Evolutionary conservation across 192 early-diverging fungal species (phyloP), one percentile per base, ranked within the genome.

Genomic region (Chytriomyces confervae): DNA sequence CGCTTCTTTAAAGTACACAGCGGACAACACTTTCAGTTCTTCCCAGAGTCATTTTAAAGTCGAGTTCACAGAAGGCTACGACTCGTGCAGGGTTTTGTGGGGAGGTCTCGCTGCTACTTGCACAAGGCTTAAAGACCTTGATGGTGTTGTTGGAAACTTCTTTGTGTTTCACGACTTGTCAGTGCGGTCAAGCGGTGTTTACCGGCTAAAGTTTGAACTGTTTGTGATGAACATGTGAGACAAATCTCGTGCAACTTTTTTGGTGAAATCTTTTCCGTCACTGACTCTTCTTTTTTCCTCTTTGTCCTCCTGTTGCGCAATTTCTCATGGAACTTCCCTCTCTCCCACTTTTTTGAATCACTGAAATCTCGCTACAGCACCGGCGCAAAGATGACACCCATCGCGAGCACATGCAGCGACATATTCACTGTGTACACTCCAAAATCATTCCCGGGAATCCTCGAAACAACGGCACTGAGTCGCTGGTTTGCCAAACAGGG

Each of bases 91-190:
- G 27, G 69, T 62, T 10, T 57, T 86, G 24, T 61, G 79, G 6
- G 85, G 85, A 29, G 75, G 61, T 20, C 60, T 77, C 5, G 73
- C 76, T 16, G 63, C 67, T 27, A 43, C 66, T 13, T 51, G 64
- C n/a, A 27, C 50, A 16, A 5, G 49, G 11, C 50, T 86, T 10
- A 8, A 64, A 24, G 81, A 86, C 66, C 23, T 77, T 1, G 75
- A 83, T 23, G 80, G 75, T 6, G 68, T 60, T 10, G 72, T 81
- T 16, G 84, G 81, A 7, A 27, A 77, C 18, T 87, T 83, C 74
- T 88, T 85, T 74, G 82, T 87, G 36, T 87, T 87, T 66, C 77
- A 75, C 61, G 86, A 87, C 49, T 50, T 87, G 8, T 72, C 75
- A 18, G 78, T 87, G 29, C 80, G 86, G 23, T 82, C 77, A 44